These are phyloP conservation scores for Lecanicillium sp. DNA, from an alignment of 2,329 filamentous ascomycete genomes.

Conservation along the genomic window DNA sequence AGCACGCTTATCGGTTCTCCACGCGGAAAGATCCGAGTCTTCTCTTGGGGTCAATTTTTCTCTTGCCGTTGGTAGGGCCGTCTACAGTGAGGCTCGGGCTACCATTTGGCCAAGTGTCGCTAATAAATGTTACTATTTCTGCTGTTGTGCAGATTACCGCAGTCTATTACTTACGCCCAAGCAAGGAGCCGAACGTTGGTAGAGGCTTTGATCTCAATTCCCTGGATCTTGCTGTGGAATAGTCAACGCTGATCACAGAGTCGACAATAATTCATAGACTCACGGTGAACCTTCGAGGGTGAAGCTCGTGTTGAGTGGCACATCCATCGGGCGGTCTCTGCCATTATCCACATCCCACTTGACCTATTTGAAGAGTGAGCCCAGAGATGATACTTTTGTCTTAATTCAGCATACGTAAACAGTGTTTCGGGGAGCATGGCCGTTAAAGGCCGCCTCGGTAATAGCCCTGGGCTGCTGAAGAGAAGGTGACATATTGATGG, in stretches of 20 bases:
- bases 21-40: background rate
- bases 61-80: background rate
- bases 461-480: background rate
- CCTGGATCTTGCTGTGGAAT: background rate
- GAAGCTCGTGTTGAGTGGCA: background rate
- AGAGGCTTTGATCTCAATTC: background rate
- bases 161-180: constrained; percentile 1
- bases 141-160: background rate
- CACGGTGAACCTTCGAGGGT: background rate
- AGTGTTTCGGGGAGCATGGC: background rate
- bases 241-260: background rate
- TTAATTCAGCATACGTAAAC: background rate
- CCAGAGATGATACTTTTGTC: too few species aligned
- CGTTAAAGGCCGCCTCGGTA: background rate
- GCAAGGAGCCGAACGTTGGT: background rate
- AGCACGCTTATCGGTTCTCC: background rate
- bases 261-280: background rate
- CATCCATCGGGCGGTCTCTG: background rate
- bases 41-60: background rate
- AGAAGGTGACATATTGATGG: background rate
- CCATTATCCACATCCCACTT: constrained; percentile 2
- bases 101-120: constrained; percentile 1
- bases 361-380: background rate
- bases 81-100: background rate
- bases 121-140: background rate